Evolutionary conservation across 1,139 yeast genomes (phyloP), one percentile per base, ranked within the genome.

Genomic region (Saccharomycopsis hybrid): DNA sequence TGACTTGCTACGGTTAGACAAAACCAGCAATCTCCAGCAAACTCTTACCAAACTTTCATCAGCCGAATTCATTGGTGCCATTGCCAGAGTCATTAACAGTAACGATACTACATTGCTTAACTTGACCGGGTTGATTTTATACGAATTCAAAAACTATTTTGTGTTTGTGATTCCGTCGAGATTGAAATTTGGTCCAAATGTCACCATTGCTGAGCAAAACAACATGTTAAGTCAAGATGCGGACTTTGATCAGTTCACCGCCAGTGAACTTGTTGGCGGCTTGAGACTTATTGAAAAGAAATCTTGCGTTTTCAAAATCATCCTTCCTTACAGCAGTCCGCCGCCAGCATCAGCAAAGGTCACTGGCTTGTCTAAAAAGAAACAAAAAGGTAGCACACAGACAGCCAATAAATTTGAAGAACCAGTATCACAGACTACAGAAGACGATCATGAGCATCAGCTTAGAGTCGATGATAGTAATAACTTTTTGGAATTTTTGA

Each of bases 31-130:
- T 13, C 50, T 69, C 8, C 66, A 66, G 30, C 64, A 65, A 38
- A 56, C 75, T 0, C 64, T 83, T 27, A 70, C 79, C 3, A 82
- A 83, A 59, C 66, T 90, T 36, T 76, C 92, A 0, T 74, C 83
- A 55, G 92, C 96, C 1, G 98, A 92, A 60, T 86, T 76, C 64
- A 85, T 85, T 58, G 97, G 98, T 2, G 80, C 95, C 24, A 63
- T 69, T 41, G 55, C 90, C 27, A 71, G 73, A 13, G 94, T 90
- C 0, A 60, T 72, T 1, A 75, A 78, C 44, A 74, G 89, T 9
- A 66, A 70, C 24, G 85, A 85, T 59, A 69, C 73, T 1, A 74
- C 78, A 46, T 61, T 78, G 50, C 74, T 82, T 4, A 96, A 96
- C 0, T 59, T 76, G 18, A 59, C 72, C 41, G 98, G 98, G 0